Percentiles rank a stretch among this genome's conserved stretches.
These are phyloP conservation scores for Anisogramma anomala DNA, from an alignment of 2,329 filamentous ascomycete species.

Conservation along the genomic window DNA sequence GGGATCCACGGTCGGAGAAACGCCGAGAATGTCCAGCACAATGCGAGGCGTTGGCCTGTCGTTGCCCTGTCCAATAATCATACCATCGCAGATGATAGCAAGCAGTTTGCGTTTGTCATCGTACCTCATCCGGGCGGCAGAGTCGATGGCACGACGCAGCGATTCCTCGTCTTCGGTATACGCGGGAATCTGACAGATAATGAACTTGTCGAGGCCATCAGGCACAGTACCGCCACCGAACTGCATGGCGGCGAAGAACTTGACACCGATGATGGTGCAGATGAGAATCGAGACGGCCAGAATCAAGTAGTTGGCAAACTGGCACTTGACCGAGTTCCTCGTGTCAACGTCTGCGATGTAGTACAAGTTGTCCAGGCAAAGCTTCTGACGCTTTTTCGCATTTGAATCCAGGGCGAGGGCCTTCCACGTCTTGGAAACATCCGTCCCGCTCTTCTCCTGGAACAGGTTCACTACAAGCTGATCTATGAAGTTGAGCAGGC, in stretches of 20 bases:
- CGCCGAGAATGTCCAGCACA: conserved; percentile 91
- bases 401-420: conserved; percentile 47
- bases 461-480: conserved; percentile 64
- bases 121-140: conserved; percentile 86
- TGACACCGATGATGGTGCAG: conserved; percentile 76
- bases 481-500: conserved; percentile 72
- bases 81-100: conserved; percentile 87
- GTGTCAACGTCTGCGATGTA: conserved; percentile 89
- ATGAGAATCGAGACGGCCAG: conserved; percentile 74
- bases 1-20: conserved; percentile 85
- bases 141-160: conserved; percentile 91
- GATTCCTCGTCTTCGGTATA: conserved; percentile 99
- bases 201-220: conserved; percentile 94
- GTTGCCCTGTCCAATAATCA: conserved; percentile 99
- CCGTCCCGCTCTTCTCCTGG: conserved; percentile 59
- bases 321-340: conserved; percentile 70
- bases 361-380: conserved; percentile 88
- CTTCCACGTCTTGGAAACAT: conserved; percentile 77
- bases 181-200: conserved; percentile 94
- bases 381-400: conserved; percentile 56
- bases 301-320: conserved; percentile 82
- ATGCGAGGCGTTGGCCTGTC: conserved; percentile 91
- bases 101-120: conserved; percentile 97
- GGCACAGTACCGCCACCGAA: conserved; percentile 85
- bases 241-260: conserved; percentile 92